Evolutionary conservation across 768 basidiomycete genomes (phyloP), one percentile per base, ranked within the genome.

Genomic region (Hirschioporus abietinus): DNA sequence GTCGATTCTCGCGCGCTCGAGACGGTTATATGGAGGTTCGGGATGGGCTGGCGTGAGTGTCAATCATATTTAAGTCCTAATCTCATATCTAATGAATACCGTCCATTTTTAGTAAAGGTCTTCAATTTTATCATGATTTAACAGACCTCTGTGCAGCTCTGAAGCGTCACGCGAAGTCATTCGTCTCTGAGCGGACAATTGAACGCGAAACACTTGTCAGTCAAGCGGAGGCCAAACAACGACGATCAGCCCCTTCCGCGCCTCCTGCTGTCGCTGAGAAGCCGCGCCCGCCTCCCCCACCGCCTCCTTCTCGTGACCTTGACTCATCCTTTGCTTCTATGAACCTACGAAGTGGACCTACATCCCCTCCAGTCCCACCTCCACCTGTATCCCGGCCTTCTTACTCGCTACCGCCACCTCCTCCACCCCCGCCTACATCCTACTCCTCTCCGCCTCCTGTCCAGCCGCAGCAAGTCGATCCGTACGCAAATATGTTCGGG

Each of bases 11-110:
- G 1, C 80, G 83, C n/a, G 90, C 93, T 0, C 83, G 90, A 26
- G 94, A 95, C 71, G 85, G 85, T 7, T 98, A 95, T 74, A 88
- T 88, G 81, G 93, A 97, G 75, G 89, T 95, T 35, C 82, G 90
- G 7, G 90, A 91, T 74, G 95, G 95, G 18, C 74, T 96, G 58
- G 87, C 86, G 92, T 93, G 74, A 68, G 91, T 87, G 60, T 66
- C 36, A n/a, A 52, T 64, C n/a, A 26, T 30, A 9, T 24, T 58
- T 35, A 24, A 36, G 24, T 18, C 27, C 5, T 35, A 7, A 66
- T 30, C 35, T 42, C 58, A 58, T 63, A 27, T 24, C 36, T 67
- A 18, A 66, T 57, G 24, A 6, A 20, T 68, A 6, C 24, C 34
- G 27, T 42, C 35, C 17, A 35, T 58, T 15, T 70, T 69, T 74